These are phyloP conservation scores for Pinus taeda DNA, from an alignment of 75 land plant species.

Conservation along the genomic window DNA sequence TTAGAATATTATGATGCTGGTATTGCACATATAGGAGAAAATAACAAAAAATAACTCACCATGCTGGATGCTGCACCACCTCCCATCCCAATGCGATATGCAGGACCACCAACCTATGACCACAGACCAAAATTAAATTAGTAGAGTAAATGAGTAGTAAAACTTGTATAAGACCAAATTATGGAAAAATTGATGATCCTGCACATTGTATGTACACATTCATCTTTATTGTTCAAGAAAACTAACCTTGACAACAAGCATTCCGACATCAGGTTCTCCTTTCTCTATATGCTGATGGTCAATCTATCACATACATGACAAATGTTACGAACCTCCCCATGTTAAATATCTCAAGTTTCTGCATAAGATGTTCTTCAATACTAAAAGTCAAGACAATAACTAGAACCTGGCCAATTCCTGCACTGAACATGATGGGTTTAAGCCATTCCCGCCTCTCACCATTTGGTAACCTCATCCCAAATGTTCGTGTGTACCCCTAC, in stretches of 20 bases:
- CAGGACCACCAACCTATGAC: slow-evolving; percentile 87
- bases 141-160: background rate
- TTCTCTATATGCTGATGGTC: slow-evolving; percentile 81
- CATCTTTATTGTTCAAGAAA: background rate
- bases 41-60: slow-evolving; percentile 35
- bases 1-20: background rate
- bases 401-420: slow-evolving; percentile 79
- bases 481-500: slow-evolving; percentile 84
- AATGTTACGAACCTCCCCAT: background rate
- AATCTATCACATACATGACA: slow-evolving; percentile 30
- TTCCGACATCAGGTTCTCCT: slow-evolving; percentile 83
- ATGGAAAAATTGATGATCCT: background rate
- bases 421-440: slow-evolving; percentile 98
- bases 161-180: background rate
- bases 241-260: slow-evolving; percentile 85
- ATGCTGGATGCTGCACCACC: slow-evolving; percentile 99
- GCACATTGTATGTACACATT: background rate
- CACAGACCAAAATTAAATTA: background rate
- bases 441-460: slow-evolving; percentile 96
- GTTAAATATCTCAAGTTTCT: background rate
- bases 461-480: slow-evolving; percentile 90
- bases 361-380: background rate
- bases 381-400: background rate
- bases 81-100: slow-evolving; percentile 99
- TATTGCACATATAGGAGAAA: background rate